Percentiles rank a stretch among this genome's conserved stretches.
These are phyloP conservation scores for Eutrema salsugineum DNA, from an alignment of 441 rosid genomes.

Conservation along the genomic window DNA sequence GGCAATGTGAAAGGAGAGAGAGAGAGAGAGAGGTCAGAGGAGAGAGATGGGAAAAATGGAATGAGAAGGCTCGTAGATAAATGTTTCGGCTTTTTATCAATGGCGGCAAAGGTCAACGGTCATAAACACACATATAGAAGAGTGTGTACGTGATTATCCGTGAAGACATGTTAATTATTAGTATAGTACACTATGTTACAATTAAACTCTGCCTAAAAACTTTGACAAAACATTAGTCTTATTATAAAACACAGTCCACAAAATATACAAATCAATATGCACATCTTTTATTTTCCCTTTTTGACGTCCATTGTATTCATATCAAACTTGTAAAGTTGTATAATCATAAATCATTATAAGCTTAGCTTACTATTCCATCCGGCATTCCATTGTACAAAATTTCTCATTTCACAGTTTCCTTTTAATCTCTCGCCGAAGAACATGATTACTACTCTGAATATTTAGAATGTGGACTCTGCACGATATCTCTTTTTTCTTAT, in stretches of 20 bases:
- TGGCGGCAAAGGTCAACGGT: conserved; percentile 29
- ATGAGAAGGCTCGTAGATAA: conserved; percentile 4
- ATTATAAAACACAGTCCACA: background rate
- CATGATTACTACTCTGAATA: conserved; percentile 13
- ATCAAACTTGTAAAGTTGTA: background rate
- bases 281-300: no score
- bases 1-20: background rate
- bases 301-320: background rate
- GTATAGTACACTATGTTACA: background rate
- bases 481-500: background rate
- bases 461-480: conserved; percentile 12
- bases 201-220: conserved; percentile 17
- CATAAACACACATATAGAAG: background rate
- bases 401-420: background rate
- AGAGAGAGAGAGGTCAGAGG: conserved; percentile 7
- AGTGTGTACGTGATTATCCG: background rate
- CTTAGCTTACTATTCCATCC: no score
- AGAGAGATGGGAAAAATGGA: conserved; percentile 5
- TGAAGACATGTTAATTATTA: conserved; percentile 4
- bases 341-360: background rate
- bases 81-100: background rate
- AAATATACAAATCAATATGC: background rate
- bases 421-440: background rate
- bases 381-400: background rate
- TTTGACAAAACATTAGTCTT: conserved; percentile 29